Evolutionary conservation across 768 basidiomycete species (phyloP).

Genomic region (Naganishia onofrii): DNA sequence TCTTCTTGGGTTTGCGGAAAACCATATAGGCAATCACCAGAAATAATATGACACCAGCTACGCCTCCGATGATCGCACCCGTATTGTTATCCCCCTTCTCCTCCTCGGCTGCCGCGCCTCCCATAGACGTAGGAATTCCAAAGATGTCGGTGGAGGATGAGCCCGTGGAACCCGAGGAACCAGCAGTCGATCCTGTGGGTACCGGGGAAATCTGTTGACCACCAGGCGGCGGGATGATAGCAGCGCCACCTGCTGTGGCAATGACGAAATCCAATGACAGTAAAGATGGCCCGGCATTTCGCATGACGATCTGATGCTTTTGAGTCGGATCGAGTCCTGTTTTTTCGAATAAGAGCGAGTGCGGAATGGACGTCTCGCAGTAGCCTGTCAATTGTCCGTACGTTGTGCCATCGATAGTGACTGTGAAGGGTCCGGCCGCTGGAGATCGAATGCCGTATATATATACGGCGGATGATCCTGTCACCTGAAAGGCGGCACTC

Average conservation of each 20-base stretch:
- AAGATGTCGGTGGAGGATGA: constrained; percentile 7
- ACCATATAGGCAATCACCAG: constrained; percentile 15
- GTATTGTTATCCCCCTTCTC: neutral
- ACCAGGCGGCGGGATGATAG: neutral
- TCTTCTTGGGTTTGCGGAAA: constrained; percentile 3
- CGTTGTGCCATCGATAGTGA: neutral
- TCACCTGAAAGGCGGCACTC: constrained; percentile 15
- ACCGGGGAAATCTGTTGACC: neutral
- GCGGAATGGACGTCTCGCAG: constrained; percentile 12
- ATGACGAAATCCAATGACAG: constrained; percentile 11
- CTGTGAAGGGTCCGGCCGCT: neutral
- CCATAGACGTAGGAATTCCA: neutral
- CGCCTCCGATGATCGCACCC: constrained; percentile 8
- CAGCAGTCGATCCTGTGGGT: neutral
- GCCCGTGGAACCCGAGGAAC: neutral
- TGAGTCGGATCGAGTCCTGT: constrained; percentile 3
- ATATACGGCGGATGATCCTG: neutral
- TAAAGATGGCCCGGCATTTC: constrained; percentile 8
- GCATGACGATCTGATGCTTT: constrained; percentile 15
- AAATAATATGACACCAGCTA: constrained; percentile 20
- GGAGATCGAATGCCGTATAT: constrained; percentile 14
- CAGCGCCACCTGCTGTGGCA: neutral
- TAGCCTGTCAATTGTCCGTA: neutral
- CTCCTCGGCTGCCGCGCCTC: neutral
- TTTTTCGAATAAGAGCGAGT: constrained; percentile 4